Evolutionary conservation across 75 land plant genomes (phyloP).

Genomic region (Isoetes taiwanensis): DNA sequence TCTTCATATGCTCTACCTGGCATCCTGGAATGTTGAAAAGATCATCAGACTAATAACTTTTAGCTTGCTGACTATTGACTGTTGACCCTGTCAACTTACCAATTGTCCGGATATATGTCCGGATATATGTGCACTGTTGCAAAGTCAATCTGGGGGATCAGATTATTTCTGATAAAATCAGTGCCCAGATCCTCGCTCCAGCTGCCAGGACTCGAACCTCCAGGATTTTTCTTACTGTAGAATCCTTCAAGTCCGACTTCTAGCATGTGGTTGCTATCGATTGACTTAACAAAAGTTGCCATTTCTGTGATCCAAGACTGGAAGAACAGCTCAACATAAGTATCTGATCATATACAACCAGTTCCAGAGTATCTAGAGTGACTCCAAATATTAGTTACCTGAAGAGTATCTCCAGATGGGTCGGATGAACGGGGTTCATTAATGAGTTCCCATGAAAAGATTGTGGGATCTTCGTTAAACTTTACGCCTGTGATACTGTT

Average conservation of each 20-base stretch:
- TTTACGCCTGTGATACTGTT: not conserved
- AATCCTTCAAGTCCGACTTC: slow-evolving; percentile 6
- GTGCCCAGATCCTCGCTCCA: not conserved
- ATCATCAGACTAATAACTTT: no score
- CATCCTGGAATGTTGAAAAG: no score
- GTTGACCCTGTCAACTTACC: no score
- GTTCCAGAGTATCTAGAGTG: no score
- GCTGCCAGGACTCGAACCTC: not conserved
- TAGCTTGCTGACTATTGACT: no score
- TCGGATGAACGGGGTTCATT: not conserved
- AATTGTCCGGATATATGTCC: no score
- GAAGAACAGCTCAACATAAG: not conserved
- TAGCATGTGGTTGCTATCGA: slow-evolving; percentile 6
- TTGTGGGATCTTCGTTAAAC: not conserved
- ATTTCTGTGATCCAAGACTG: slow-evolving; percentile 4
- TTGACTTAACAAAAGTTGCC: not conserved
- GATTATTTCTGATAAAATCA: not conserved
- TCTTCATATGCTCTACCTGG: no score
- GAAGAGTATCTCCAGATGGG: not conserved
- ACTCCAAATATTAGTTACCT: not conserved
- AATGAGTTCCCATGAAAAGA: not conserved
- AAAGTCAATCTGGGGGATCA: not conserved
- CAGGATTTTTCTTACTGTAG: not conserved
- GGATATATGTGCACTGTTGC: slow-evolving; percentile 3
- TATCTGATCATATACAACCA: no score